Evolutionary conservation across 179 eudicot genomes (phyloP).

Genomic region (Patellifolia procumbens): DNA sequence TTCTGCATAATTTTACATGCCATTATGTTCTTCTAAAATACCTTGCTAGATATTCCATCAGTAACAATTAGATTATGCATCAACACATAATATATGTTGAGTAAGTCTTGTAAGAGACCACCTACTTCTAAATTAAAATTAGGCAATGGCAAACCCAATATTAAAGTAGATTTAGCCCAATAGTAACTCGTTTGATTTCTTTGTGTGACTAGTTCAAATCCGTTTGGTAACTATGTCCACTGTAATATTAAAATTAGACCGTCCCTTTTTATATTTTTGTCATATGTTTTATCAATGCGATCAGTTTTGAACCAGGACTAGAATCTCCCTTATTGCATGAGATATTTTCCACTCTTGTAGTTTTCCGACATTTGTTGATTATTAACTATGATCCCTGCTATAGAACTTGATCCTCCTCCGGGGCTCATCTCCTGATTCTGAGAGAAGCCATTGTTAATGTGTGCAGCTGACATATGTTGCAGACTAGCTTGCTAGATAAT

Average conservation of each 20-base stretch:
- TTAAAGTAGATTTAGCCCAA: no score
- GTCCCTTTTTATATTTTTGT: no score
- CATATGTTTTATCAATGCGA: background rate
- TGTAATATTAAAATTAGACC: no score
- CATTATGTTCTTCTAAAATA: background rate
- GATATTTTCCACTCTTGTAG: background rate
- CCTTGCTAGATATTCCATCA: background rate
- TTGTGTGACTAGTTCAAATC: no score
- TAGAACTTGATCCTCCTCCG: background rate
- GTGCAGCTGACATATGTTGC: slow-evolving; percentile 35
- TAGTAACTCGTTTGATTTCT: no score
- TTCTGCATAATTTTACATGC: background rate
- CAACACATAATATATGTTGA: no score
- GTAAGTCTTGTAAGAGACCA: no score
- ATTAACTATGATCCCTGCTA: background rate
- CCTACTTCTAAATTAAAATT: no score
- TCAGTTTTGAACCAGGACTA: background rate
- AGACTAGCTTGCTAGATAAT: background rate
- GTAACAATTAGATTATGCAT: background rate
- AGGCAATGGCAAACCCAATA: no score
- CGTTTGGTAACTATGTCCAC: no score
- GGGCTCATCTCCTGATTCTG: slow-evolving; percentile 3
- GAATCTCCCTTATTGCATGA: background rate
- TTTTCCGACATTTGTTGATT: background rate
- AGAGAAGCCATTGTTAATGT: slow-evolving; percentile 19